Evolutionary conservation across 805 yeast species (phyloP).

Genomic region (Ogataea salicorniae): DNA sequence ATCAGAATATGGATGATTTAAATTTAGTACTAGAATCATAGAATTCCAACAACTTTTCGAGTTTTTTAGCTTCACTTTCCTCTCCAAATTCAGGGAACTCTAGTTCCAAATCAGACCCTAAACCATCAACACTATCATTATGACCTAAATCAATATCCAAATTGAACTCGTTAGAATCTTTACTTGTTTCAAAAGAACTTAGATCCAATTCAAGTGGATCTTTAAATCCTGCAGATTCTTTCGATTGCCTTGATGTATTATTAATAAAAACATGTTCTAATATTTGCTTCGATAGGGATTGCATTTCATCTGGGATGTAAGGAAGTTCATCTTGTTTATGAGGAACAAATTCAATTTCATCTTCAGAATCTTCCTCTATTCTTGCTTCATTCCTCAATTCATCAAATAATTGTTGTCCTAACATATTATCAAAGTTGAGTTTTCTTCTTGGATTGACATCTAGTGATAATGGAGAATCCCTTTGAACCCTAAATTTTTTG

Average conservation of each 20-base stretch:
- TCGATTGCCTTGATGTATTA: conserved; percentile 4
- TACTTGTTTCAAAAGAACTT: conserved; percentile 6
- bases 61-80: conserved; percentile 15
- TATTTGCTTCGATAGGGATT: conserved; percentile 32
- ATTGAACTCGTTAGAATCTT: background rate
- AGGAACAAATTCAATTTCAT: conserved; percentile 48
- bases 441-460: conserved; percentile 14
- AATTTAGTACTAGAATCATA: conserved; percentile 17
- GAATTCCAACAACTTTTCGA: conserved; percentile 16
- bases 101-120: conserved; percentile 14
- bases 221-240: conserved; percentile 5
- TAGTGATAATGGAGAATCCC: conserved; percentile 26
- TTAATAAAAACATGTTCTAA: conserved; percentile 23
- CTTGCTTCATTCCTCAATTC: conserved; percentile 6
- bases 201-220: conserved; percentile 25
- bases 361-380: conserved; percentile 15
- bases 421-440: conserved; percentile 5
- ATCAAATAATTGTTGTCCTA: conserved; percentile 3
- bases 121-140: background rate
- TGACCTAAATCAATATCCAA: conserved; percentile 3
- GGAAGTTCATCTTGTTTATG: conserved; percentile 33
- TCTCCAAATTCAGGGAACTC: conserved; percentile 25
- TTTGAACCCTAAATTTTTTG: conserved; percentile 30
- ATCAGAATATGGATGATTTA: conserved; percentile 20
- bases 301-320: conserved; percentile 41